phyloP scores from a whole-genome alignment of 306 rosid species.

The Cicer pinnatifidum region DNA sequence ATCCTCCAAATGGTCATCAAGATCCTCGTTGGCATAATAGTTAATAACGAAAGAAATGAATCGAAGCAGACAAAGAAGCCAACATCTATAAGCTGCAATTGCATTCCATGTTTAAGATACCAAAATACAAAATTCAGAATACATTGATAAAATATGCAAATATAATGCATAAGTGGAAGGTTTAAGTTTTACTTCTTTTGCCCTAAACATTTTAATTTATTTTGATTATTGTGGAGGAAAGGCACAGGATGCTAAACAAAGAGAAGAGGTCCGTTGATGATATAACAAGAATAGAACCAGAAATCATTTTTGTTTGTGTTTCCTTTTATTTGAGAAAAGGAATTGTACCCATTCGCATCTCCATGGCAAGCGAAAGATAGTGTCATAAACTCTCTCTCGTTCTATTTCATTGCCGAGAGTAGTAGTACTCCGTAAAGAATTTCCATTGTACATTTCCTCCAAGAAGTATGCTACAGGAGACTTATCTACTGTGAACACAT shows the following conservation, averaged over 20 bases:
- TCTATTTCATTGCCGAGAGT: conserved; percentile 86
- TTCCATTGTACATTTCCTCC: conserved; percentile 87
- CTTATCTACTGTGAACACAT: conserved; percentile 62
- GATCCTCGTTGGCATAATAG: conserved; percentile 92
- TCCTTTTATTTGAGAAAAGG: conserved; percentile 31
- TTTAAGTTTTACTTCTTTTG: conserved; percentile 8
- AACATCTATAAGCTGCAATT: conserved; percentile 93
- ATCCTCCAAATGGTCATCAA: conserved; percentile 79
- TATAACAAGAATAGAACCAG: conserved; percentile 42
- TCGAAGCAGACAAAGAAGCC: conserved; percentile 98
- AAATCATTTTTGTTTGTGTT: background rate
- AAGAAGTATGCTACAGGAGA: conserved; percentile 75
- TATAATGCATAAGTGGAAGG: conserved; percentile 28
- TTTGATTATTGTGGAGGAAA: conserved; percentile 27
- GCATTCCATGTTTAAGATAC: conserved; percentile 45
- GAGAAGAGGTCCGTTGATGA: conserved; percentile 32
- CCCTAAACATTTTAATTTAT: conserved; percentile 19
- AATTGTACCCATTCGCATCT: conserved; percentile 95
- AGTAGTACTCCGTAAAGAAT: conserved; percentile 85
- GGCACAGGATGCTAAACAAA: conserved; percentile 31
- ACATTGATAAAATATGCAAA: conserved; percentile 39
- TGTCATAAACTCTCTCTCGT: conserved; percentile 93
- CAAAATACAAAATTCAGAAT: conserved; percentile 41
- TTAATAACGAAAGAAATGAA: conserved; percentile 92
- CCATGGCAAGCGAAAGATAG: conserved; percentile 98